Evolutionary conservation across 208 protist species (phyloP), one percentile per base, ranked within the genome.

Genomic region (Leishmania turanica): DNA sequence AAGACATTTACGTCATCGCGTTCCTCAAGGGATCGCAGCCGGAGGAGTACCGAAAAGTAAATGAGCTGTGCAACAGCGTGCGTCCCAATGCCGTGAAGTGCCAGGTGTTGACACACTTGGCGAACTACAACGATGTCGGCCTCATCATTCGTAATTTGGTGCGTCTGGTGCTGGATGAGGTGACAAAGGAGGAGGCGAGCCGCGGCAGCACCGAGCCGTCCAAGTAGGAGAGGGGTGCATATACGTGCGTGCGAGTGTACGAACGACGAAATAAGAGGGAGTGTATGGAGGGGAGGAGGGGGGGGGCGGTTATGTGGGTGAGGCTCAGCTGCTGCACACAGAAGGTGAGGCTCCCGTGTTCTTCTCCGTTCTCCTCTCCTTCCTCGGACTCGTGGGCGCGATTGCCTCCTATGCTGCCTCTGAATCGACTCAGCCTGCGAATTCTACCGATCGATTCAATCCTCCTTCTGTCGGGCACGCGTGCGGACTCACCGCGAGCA

Each of bases 101-200:
- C 66, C 88, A 95, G 69, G 78, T 97, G 24, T 58, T 97, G 37
- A 97, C 94, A 0, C 94, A 97, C 77, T 60, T 97, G 65, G 91
- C 88, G 9, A 96, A 95, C 82, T 97, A 95, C 84, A 89, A 86
- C 60, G 94, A 97, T 72, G 94, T 96, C 27, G 91, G 94, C 19
- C 85, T 97, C 21, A 94, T 95, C 49, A 92, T 97, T 81, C 88
- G 92, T 65, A 97, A 97, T 53, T 82, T 97, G 37, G 92, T 97
- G 40, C 87, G 94, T 6, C 72, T 93, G 9, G 89, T 95, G 42
- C 45, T 96, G 62, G 84, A 94, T 78, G 90, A 95, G 72, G 94
- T 97, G 89, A 78, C 49, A 53, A 86, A 78, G 31, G 86, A 88
- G 34, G 62, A 74, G 9, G 54, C 54, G 19, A 56, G 1, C 24